A percentile compares a stretch with the other conserved stretches of the same genome.
These are phyloP conservation scores for Neonectria magnoliae DNA, from an alignment of 2,329 filamentous ascomycete genomes.

Conservation along the genomic window DNA sequence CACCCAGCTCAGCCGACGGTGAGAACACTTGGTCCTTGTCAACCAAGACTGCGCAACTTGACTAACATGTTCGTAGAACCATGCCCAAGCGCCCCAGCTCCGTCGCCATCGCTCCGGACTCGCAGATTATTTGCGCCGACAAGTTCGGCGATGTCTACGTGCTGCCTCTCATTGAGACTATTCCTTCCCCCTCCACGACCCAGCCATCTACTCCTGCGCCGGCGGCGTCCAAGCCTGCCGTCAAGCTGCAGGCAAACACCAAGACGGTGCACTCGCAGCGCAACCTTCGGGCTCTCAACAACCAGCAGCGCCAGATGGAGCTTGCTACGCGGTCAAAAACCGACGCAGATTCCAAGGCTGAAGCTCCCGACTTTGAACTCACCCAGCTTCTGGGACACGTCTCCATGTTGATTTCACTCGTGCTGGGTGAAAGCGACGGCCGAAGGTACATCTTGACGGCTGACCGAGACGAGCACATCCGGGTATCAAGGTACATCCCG, in stretches of 20 bases:
- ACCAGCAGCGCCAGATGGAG: conserved; percentile 63
- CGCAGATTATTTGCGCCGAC: conserved; percentile 83
- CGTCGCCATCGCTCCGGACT: conserved; percentile 74
- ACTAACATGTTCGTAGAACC: conserved; percentile 59
- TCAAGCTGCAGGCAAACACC: conserved; percentile 64
- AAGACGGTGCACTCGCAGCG: conserved; percentile 72
- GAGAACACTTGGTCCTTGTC: conserved; percentile 30
- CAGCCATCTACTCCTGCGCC: conserved; percentile 28
- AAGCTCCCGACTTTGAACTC: conserved; percentile 72
- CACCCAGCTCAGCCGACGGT: conserved; percentile 78
- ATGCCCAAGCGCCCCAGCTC: conserved; percentile 93
- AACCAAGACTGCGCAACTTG: not conserved
- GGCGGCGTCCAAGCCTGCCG: conserved; percentile 42
- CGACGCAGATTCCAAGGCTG: conserved; percentile 44
- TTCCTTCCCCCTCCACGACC: conserved; percentile 25
- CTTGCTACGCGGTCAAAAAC: conserved; percentile 40
- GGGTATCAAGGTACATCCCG: conserved; percentile 81
- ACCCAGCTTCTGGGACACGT: conserved; percentile 90
- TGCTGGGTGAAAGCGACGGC: conserved; percentile 57
- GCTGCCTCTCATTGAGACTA: conserved; percentile 64
- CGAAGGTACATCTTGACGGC: conserved; percentile 64
- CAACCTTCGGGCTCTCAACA: conserved; percentile 68
- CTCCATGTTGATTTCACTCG: conserved; percentile 87
- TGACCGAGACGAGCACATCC: conserved; percentile 78
- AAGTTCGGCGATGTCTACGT: conserved; percentile 98